A percentile compares a stretch with the other conserved stretches of the same genome.
Evolutionary conservation across 257 asterid species (phyloP).

Genomic region (Solanum phureja): DNA sequence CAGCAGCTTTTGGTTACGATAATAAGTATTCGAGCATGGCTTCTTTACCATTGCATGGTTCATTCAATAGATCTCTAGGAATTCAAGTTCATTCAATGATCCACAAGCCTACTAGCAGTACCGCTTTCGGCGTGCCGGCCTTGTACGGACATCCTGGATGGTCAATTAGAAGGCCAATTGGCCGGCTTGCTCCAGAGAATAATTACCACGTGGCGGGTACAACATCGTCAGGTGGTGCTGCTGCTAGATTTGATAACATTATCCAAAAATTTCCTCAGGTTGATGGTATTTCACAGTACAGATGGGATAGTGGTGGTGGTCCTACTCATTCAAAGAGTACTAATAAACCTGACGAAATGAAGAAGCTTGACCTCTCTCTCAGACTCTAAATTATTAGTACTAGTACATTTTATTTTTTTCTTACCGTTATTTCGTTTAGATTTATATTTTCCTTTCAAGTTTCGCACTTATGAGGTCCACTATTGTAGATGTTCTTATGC

Average conservation of each 20-base stretch:
- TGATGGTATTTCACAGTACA: slow-evolving; percentile 27
- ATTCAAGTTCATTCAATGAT: slow-evolving; percentile 63
- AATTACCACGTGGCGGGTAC: background rate
- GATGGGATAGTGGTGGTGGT: slow-evolving; percentile 25
- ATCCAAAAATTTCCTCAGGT: slow-evolving; percentile 22
- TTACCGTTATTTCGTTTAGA: background rate
- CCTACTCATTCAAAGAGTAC: slow-evolving; percentile 9
- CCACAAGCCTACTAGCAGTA: slow-evolving; percentile 35
- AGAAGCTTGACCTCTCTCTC: slow-evolving; percentile 69
- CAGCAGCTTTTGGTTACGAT: background rate
- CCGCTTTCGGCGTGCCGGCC: background rate
- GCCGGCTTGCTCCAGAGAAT: slow-evolving; percentile 28
- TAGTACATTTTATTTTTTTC: background rate
- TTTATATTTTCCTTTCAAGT: background rate
- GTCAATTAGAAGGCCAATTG: slow-evolving; percentile 31
- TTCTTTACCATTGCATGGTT: slow-evolving; percentile 61
- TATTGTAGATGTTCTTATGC: background rate
- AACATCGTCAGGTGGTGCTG: slow-evolving; percentile 30
- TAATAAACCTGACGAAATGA: slow-evolving; percentile 39
- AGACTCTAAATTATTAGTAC: slow-evolving; percentile 28
- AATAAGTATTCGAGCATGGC: slow-evolving; percentile 43
- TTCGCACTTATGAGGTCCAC: background rate
- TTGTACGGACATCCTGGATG: slow-evolving; percentile 30
- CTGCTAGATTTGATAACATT: slow-evolving; percentile 35
- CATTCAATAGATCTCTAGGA: slow-evolving; percentile 43